Conservation (phyloP, 164 flowering plant species). For the Cinnamomum micranthum region DNA sequence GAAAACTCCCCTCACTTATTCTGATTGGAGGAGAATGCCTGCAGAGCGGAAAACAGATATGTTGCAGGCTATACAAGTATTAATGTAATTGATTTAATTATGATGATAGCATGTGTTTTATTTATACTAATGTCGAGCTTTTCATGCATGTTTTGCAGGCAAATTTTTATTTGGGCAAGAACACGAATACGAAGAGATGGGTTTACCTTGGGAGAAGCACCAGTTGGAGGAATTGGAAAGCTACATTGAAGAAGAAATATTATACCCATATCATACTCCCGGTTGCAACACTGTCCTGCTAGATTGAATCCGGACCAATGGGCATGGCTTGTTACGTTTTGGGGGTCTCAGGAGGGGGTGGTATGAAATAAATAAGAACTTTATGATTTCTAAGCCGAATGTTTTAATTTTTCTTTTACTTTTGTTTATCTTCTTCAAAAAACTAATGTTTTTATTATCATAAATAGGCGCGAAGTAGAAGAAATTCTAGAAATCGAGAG, state of each 20-base stretch:
- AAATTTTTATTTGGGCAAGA: no score
- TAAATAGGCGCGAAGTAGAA: constrained; percentile 15
- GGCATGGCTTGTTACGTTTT: constrained; percentile 21
- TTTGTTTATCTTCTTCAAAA: not conserved
- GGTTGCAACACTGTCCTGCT: constrained; percentile 15
- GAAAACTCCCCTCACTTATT: not conserved
- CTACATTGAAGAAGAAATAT: constrained; percentile 7
- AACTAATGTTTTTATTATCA: not conserved
- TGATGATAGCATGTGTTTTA: no score
- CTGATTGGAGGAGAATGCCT: no score
- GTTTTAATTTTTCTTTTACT: not conserved
- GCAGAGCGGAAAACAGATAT: not conserved
- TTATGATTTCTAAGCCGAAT: not conserved
- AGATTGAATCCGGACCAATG: constrained; percentile 25
- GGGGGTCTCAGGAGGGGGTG: constrained; percentile 26
- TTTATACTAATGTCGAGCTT: no score
- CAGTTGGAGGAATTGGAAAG: no score
- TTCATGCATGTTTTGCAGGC: no score
- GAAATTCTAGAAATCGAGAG: constrained; percentile 20
- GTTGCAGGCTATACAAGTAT: not conserved
- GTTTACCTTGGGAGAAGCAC: no score
- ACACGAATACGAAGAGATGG: no score
- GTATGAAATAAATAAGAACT: not conserved
- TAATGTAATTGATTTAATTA: no score
- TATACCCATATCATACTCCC: constrained; percentile 18